Conservation (phyloP, 768 basidiomycete species). For the Porphyrellus cyaneotinctus region DNA sequence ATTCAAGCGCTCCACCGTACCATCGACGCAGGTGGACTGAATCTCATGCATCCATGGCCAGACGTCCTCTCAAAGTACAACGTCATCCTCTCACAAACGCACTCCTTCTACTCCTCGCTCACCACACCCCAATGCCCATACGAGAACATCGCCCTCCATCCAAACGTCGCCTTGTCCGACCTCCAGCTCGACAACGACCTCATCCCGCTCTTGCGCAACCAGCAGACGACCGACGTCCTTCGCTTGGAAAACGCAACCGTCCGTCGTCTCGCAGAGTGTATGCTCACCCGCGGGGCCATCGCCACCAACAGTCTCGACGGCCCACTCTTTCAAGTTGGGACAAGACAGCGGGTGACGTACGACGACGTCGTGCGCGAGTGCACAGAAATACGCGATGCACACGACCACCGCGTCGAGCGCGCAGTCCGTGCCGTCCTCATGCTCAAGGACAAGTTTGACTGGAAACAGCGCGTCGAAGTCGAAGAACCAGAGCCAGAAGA, state of each 20-base stretch:
- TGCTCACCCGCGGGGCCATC: constrained; percentile 52
- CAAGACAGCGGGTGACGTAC: constrained; percentile 31
- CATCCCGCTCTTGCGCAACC: constrained; percentile 70
- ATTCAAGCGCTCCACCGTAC: constrained; percentile 61
- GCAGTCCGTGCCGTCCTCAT: constrained; percentile 77
- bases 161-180: constrained; percentile 53
- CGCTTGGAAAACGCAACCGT: constrained; percentile 69
- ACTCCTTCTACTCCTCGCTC: constrained; percentile 67
- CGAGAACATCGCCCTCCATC: constrained; percentile 68
- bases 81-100: constrained; percentile 76
- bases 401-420: constrained; percentile 72
- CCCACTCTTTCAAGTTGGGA: constrained; percentile 25
- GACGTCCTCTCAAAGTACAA: constrained; percentile 86
- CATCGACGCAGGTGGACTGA: constrained; percentile 53
- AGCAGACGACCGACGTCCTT: constrained; percentile 75
- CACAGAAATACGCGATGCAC: constrained; percentile 59
- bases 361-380: constrained; percentile 67
- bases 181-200: constrained; percentile 69
- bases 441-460: constrained; percentile 76
- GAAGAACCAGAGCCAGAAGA: constrained; percentile 79
- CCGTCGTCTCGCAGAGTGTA: constrained; percentile 61
- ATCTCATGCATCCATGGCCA: constrained; percentile 77
- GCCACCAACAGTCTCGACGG: constrained; percentile 44
- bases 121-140: constrained; percentile 43
- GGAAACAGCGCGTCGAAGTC: constrained; percentile 77